Evolutionary conservation across 371 early-diverging fungal species (phyloP), one percentile per base, ranked within the genome.

Genomic region (Mortierella sp.): DNA sequence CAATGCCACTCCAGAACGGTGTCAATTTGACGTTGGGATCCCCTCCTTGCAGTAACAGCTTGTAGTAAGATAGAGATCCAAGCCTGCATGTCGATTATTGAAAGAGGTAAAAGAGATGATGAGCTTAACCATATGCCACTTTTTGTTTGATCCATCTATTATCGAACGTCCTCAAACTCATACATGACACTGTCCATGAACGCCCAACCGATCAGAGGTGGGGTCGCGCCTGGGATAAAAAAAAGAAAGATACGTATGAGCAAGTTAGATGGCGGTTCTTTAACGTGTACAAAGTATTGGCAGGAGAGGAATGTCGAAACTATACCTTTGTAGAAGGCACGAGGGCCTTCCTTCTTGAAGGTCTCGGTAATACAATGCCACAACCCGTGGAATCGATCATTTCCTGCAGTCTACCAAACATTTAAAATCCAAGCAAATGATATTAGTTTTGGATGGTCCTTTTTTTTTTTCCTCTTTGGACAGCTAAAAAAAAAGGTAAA

Each of bases 181-280:
- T 87, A 92, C 91, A 91, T 91, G 60, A 94, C 88, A 54, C 92
- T 90, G 70, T 97, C 96, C 96, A 96, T 95, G 56, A 95, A 86
- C 40, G 93, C 92, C 97, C 97, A 98, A 9, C 98, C 97, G 45
- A 97, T 76, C 47, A 97, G 82, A 3, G 98, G 97, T 10, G 97
- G 97, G 19, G 96, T 95, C 5, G 97, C 96, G 29, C 96, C 87
- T 84, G 76, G 9, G 15, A 40, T 8, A 7, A 42, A 23, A 45
- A 8, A n/a, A 45, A 8, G 34, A 34, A 51, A 17, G 29, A 59
- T 12, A 43, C 2, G 35, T 40, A 53, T 12, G 8, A 13, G 47
- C 28, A 9, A 32, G 59, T 49, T 61, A 26, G 47, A 53, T 40
- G 23, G 32, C 34, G 1, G n/a, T 45, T 26, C 28, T 1, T 26